Percentiles rank a stretch among this genome's conserved stretches.
These are phyloP conservation scores for Fomitopsis pulvina DNA, from an alignment of 768 basidiomycete species.

Conservation along the genomic window DNA sequence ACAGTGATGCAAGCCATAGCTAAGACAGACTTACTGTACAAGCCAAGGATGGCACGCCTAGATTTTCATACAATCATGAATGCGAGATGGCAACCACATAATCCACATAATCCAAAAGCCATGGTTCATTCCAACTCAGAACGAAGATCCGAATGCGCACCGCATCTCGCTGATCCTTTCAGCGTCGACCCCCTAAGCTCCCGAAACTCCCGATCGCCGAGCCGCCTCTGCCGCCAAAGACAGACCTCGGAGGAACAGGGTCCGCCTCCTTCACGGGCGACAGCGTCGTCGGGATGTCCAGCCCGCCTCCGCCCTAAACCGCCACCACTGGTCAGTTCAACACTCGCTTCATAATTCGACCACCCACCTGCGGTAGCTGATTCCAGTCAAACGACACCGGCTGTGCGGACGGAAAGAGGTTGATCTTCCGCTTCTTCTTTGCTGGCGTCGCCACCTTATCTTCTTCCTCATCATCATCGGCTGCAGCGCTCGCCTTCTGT, in stretches of 20 bases:
- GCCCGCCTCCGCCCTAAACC: conserved; percentile 28
- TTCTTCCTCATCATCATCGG: background rate
- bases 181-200: background rate
- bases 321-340: background rate
- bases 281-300: conserved; percentile 60
- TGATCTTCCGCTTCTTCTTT: conserved; percentile 70
- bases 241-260: background rate
- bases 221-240: background rate
- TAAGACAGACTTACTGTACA: too few relatives aligned
- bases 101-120: too few relatives aligned
- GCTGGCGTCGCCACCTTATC: conserved; percentile 30
- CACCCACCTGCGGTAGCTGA: conserved; percentile 31
- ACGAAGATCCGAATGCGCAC: too few relatives aligned
- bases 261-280: conserved; percentile 61
- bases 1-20: too few relatives aligned
- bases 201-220: background rate
- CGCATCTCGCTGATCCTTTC: background rate
- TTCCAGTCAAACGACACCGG: conserved; percentile 40
- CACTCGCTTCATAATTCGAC: background rate
- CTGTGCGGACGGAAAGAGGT: conserved; percentile 43
- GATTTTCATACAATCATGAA: too few relatives aligned
- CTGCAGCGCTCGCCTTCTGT: background rate
- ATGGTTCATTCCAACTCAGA: too few relatives aligned
- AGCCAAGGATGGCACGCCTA: too few relatives aligned
- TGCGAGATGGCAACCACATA: too few relatives aligned